Evolutionary conservation across 108 stramenopile genomes (phyloP), one percentile per base, ranked within the genome.

Genomic region (Asterionellopsis glacialis): DNA sequence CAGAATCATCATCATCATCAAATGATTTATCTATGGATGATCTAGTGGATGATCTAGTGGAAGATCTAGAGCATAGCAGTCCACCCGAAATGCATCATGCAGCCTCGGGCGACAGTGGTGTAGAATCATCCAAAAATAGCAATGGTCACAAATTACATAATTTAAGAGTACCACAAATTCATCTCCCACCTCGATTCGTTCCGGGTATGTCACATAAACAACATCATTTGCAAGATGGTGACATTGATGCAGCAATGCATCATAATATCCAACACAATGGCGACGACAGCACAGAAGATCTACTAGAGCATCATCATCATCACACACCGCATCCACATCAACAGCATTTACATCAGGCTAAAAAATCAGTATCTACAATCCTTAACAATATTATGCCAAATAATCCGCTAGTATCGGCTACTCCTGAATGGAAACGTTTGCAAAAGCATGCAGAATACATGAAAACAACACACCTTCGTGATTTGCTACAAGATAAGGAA

Each of bases 361-460:
- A 16, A 48, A 1, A 21, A 48, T 16, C 21, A 48, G 33, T 33
- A 33, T 33, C 47, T 9, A 48, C 47, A 19, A 48, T 21, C 9
- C 16, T 21, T 19, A 48, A 21, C 9, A 48, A 21, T 9, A 48
- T 16, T 48, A 16, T 19, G 19, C 47, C 16, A 4, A 21, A 9
- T 21, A 48, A 21, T 48, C 47, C 47, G 43, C n/a, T 41, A 53
- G 81, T 93, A 0, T 87, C 85, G 3, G 45, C 64, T 0, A 80
- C 83, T 3, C 60, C 72, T 11, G 91, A 93, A 74, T 93, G 91
- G 91, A 79, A 83, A 41, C 55, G 59, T 41, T 62, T 93, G 43
- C 68, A 85, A 44, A 81, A 79, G 12, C 84, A 85, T 54, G 73
- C 84, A 11, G 63, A 71, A 57, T 61, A 69, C 41, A 79, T 85